Evolutionary conservation across 148 eudicot genomes (phyloP).

Genomic region (Rhododendron molle): DNA sequence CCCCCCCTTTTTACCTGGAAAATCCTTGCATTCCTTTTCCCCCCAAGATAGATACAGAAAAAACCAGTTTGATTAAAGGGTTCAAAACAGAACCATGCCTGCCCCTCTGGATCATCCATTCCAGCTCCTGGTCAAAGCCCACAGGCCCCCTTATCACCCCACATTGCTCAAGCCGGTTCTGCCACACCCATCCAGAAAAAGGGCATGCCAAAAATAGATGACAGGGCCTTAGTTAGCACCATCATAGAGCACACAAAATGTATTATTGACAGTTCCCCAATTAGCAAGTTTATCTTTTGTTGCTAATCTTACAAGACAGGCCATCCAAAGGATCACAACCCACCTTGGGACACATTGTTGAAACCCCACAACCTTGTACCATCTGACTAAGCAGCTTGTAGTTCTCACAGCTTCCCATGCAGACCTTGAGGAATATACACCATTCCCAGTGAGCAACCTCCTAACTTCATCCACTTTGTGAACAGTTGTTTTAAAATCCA

Average conservation of each 20-base stretch:
- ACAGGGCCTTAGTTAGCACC: background rate
- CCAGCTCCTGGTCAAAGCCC: background rate
- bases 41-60: background rate
- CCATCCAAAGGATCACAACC: background rate
- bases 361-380: background rate
- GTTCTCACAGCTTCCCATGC: too few relatives aligned
- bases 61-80: background rate
- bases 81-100: background rate
- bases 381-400: too few relatives aligned
- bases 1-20: background rate
- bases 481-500: background rate
- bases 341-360: background rate
- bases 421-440: too few relatives aligned
- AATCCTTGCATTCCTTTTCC: background rate
- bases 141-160: background rate
- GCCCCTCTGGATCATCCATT: background rate
- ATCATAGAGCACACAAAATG: background rate
- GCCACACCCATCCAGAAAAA: background rate
- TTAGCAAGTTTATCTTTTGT: background rate
- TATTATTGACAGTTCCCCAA: background rate
- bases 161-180: background rate
- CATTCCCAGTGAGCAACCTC: background rate
- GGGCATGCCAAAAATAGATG: background rate
- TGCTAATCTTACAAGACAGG: background rate
- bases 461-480: background rate